A percentile compares a stretch with the other conserved stretches of the same genome.
Conservation (phyloP, 1,284 basidiomycete species). For the Cutaneotrichosporon mucoides region DNA sequence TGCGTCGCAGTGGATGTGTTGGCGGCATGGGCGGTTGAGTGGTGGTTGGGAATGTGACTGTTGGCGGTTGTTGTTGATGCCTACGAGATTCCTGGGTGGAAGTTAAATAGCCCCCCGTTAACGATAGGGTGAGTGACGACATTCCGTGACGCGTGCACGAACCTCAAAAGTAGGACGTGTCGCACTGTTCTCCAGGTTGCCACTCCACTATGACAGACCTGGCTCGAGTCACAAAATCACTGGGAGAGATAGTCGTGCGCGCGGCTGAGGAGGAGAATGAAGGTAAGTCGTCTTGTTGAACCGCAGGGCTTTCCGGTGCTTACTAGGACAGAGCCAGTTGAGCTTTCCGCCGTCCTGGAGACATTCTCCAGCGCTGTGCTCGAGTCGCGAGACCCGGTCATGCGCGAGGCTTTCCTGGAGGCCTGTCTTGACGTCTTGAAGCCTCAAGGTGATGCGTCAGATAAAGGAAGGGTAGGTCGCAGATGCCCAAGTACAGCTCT, state of each 20-base stretch:
- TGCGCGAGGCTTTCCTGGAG: slow-evolving; percentile 21
- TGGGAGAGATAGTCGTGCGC: slow-evolving; percentile 17
- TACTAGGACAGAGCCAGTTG: not conserved
- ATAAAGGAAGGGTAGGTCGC: slow-evolving; percentile 14
- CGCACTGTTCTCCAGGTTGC: not conserved
- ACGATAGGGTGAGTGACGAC: too few relatives aligned
- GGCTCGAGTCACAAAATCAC: slow-evolving; percentile 11
- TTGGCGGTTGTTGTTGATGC: too few relatives aligned
- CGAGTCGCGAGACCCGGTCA: slow-evolving; percentile 11
- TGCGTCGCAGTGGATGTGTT: slow-evolving; percentile 66
- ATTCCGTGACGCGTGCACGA: too few relatives aligned
- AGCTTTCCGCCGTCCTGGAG: slow-evolving; percentile 17
- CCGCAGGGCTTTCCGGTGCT: not conserved
- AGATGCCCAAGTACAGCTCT: not conserved
- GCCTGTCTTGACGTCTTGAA: slow-evolving; percentile 14
- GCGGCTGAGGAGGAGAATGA: slow-evolving; percentile 7
- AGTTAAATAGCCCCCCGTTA: too few relatives aligned
- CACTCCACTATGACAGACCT: slow-evolving; percentile 9
- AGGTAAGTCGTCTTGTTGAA: too few relatives aligned
- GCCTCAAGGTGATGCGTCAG: slow-evolving; percentile 13
- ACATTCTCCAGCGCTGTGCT: slow-evolving; percentile 10
- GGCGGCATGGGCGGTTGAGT: not conserved
- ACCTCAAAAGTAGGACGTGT: not conserved
- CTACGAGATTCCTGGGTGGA: too few relatives aligned
- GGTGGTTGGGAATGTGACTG: not conserved